phyloP scores from a whole-genome alignment of 805 yeast genomes.

The Saccharomycopsis malanga region DNA sequence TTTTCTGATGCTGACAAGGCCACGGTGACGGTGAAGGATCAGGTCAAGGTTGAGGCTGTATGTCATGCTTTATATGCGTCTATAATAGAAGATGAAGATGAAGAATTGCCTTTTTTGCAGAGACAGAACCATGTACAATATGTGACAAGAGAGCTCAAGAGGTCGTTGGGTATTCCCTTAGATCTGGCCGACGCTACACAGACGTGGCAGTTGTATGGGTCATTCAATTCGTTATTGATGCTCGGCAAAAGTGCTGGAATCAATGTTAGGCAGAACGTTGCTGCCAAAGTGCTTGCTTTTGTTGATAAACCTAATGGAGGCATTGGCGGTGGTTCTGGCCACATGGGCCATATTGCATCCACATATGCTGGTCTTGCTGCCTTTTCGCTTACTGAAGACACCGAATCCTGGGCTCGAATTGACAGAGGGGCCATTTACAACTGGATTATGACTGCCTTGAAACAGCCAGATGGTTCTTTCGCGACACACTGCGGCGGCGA shows the following conservation, averaged over 20 bases:
- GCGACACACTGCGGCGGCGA: constrained; percentile 75
- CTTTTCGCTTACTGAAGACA: constrained; percentile 45
- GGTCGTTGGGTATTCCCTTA: constrained; percentile 45
- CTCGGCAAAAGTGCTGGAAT: constrained; percentile 29
- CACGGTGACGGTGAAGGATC: constrained; percentile 35
- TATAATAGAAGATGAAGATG: constrained; percentile 27
- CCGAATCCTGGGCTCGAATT: constrained; percentile 20
- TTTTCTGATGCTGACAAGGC: constrained; percentile 20
- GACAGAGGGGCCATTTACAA: constrained; percentile 39
- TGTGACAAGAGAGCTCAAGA: constrained; percentile 30
- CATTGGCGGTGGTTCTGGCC: constrained; percentile 80
- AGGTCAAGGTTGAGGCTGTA: constrained; percentile 33
- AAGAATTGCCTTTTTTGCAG: constrained; percentile 16
- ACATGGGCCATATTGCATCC: constrained; percentile 77
- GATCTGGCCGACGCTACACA: constrained; percentile 76
- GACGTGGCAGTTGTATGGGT: constrained; percentile 89
- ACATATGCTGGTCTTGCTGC: constrained; percentile 72
- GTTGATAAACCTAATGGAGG: constrained; percentile 46
- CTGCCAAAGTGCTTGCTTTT: constrained; percentile 28
- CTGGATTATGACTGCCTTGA: constrained; percentile 58
- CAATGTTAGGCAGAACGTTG: constrained; percentile 28
- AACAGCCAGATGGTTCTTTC: constrained; percentile 69
- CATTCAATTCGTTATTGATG: constrained; percentile 45
- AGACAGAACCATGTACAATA: constrained; percentile 24
- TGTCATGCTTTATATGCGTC: constrained; percentile 30